Conservation (phyloP, 2,329 filamentous ascomycete genomes). For the Ceratocystis papillata region DNA sequence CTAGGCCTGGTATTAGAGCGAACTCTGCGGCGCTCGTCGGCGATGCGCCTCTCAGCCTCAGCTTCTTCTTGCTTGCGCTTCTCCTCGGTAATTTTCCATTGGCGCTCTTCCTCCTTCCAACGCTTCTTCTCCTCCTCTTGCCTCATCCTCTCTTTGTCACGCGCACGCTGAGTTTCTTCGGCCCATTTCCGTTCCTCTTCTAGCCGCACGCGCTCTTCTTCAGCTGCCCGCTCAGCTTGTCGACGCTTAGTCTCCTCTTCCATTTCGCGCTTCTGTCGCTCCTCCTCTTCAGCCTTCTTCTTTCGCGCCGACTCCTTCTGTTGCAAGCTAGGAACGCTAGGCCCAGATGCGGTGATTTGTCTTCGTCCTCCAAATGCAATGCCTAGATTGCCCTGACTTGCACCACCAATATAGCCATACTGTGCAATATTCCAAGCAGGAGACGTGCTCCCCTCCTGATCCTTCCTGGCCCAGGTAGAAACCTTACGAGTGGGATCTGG, state of each 20-base stretch:
- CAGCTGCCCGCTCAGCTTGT: slow-evolving; percentile 40
- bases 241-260: slow-evolving; percentile 43
- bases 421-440: slow-evolving; percentile 98
- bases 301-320: slow-evolving; percentile 66
- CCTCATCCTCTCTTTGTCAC: slow-evolving; percentile 50
- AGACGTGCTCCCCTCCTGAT: slow-evolving; percentile 66
- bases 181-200: slow-evolving; percentile 60
- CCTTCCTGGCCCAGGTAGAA: slow-evolving; percentile 76
- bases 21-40: slow-evolving; percentile 53
- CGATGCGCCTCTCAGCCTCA: slow-evolving; percentile 56
- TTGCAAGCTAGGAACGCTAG: slow-evolving; percentile 65
- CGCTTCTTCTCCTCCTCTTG: slow-evolving; percentile 58
- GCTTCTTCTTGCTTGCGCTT: slow-evolving; percentile 59
- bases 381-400: slow-evolving; percentile 88
- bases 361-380: slow-evolving; percentile 83
- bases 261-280: slow-evolving; percentile 45
- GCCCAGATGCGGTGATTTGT: slow-evolving; percentile 79
- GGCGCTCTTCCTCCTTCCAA: slow-evolving; percentile 66
- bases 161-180: slow-evolving; percentile 49
- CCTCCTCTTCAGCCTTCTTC: slow-evolving; percentile 48
- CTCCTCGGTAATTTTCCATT: slow-evolving; percentile 69
- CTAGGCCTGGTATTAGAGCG: slow-evolving; percentile 35
- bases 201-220: slow-evolving; percentile 50
- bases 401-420: slow-evolving; percentile 96
- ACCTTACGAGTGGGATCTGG: slow-evolving; percentile 41